Percentiles rank a stretch among this genome's conserved stretches.
Conservation (phyloP, 2,329 filamentous ascomycete genomes). For the Colletotrichum falcatum region DNA sequence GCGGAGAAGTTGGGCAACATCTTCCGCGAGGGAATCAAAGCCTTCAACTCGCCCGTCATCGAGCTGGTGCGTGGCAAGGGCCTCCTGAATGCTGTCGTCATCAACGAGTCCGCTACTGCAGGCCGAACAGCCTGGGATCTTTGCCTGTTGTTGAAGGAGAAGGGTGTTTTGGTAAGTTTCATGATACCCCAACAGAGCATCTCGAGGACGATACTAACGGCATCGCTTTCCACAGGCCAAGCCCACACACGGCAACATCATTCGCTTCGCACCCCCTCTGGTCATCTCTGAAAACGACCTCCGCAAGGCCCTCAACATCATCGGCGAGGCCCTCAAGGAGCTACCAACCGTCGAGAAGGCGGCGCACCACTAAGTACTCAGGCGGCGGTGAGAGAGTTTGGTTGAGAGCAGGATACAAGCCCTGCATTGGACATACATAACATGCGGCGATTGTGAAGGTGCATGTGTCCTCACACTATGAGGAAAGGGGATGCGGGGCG, state of each 20-base stretch:
- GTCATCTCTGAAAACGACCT: slow-evolving; percentile 94
- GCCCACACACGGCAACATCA: slow-evolving; percentile 98
- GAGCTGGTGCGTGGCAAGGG: slow-evolving; percentile 90
- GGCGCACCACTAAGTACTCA: slow-evolving; percentile 51
- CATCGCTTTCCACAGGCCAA: slow-evolving; percentile 76
- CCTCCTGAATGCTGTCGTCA: slow-evolving; percentile 93
- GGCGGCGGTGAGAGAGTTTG: not conserved
- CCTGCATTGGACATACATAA: not conserved
- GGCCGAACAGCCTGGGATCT: slow-evolving; percentile 96
- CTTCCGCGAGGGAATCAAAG: slow-evolving; percentile 82
- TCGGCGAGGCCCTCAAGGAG: slow-evolving; percentile 84
- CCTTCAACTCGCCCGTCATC: slow-evolving; percentile 84
- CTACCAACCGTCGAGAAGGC: slow-evolving; percentile 70
- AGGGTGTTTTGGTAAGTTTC: slow-evolving; percentile 85
- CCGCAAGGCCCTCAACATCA: slow-evolving; percentile 79
- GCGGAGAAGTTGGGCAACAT: slow-evolving; percentile 84
- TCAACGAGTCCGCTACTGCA: slow-evolving; percentile 87
- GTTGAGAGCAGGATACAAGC: not conserved
- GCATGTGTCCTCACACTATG: slow-evolving; percentile 21
- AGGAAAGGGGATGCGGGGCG: slow-evolving; percentile 3
- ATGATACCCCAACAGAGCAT: not conserved
- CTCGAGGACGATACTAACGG: slow-evolving; percentile 37
- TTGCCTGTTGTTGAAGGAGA: slow-evolving; percentile 94
- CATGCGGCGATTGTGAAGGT: slow-evolving; percentile 8
- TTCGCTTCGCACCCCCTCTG: slow-evolving; percentile 94